Conservation (phyloP, 306 rosid genomes). For the Fagus crenata region DNA sequence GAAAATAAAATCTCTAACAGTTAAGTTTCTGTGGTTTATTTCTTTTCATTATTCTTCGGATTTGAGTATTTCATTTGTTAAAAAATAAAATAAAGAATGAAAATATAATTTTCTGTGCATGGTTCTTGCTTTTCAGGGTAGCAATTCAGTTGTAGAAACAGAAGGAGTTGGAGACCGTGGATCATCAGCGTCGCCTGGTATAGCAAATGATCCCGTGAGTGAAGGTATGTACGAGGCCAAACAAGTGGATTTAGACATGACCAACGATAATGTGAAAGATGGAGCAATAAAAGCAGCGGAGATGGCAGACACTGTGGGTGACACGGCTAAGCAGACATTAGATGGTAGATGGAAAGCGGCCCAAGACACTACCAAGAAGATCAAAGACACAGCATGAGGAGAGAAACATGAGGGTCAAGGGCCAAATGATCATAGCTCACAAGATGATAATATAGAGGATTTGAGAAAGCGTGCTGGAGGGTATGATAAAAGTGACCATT, state of each 20-base stretch:
- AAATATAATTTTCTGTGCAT: too few species aligned
- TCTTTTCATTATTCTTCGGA: too few species aligned
- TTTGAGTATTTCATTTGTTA: too few species aligned
- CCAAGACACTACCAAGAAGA: conserved; percentile 24
- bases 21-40: too few species aligned
- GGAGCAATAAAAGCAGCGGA: conserved; percentile 30
- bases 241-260: conserved; percentile 10
- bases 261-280: conserved; percentile 22
- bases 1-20: too few species aligned
- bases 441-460: conserved; percentile 14
- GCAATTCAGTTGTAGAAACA: conserved; percentile 1
- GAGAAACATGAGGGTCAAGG: conserved; percentile 4
- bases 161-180: not conserved
- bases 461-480: conserved; percentile 20
- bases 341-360: conserved; percentile 43
- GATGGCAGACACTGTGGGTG: conserved; percentile 27
- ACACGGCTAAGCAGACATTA: conserved; percentile 31
- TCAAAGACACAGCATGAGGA: not conserved
- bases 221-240: conserved; percentile 26
- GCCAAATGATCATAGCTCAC: not conserved
- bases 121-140: not conserved
- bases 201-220: conserved; percentile 3
- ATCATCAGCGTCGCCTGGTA: not conserved
- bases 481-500: conserved; percentile 7
- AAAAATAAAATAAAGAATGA: too few species aligned